Evolutionary conservation across 2,329 filamentous ascomycete genomes (phyloP), one percentile per base, ranked within the genome.

Genomic region (Clonostachys solani): DNA sequence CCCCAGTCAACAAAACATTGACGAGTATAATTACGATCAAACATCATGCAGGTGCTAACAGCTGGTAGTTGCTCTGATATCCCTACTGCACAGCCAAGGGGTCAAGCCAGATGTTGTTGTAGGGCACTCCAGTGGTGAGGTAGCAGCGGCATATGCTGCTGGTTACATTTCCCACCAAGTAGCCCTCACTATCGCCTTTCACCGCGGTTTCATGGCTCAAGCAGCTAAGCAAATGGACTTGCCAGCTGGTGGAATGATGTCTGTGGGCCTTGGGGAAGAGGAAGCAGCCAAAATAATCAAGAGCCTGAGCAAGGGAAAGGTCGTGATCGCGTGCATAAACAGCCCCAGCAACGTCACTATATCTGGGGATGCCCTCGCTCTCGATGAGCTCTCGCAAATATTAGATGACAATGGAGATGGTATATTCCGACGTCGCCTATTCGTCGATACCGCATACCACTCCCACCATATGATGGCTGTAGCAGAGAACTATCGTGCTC

Each of bases 321-420:
- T 54, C 3, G 49, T 45, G 2, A 55, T 67, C 36, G 67, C 62
- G 7, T 74, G 74, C 52, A 65, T 69, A 50, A 79, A 78, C 60
- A 74, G 71, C 40, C 73, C 74, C 1, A 58, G 62, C 1, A 77
- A 67, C 45, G 55, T 73, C 12, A 78, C 75, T 0, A 60, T 78
- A 0, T 75, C 74, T 0, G 74, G 74, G 10, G 70, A 72, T 44
- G 63, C 65, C 1, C 53, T 59, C 3, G 58, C 60, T n/a, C 5
- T 47, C 48, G 7, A 45, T 43, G 45, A 42, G 37, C 13, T 40
- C 17, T 2, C 33, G 47, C 2, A 35, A 33, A 41, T 12, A 1
- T 29, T 38, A 12, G 16, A 45, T 2, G 16, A 46, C 15, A 3
- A 49, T 18, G 44, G 18, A 5, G 23, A 37, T 3, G 45, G 52